Base-by-base conservation (phyloP, 306 rosid species). In the Astragalus glycyphyllos region DNA sequence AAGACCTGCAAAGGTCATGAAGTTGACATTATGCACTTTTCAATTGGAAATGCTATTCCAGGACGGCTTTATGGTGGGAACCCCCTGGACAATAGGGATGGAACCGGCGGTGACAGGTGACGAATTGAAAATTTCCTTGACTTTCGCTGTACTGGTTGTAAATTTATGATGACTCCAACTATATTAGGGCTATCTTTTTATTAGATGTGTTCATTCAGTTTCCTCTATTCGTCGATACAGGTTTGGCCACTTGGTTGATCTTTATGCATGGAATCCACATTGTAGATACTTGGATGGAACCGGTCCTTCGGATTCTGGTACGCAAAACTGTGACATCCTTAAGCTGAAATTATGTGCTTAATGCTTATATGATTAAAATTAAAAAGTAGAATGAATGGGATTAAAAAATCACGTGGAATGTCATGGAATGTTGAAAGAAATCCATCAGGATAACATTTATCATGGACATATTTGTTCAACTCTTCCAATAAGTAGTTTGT, bases 1-100 rank as follows among this genome's bases (percentile, higher is more conserved):
- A 93, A 86, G 82, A 87, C 90, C 14, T 93, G 98, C 86, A 93
- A 84, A 70, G 92, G 96, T 53, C 96, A 83, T 66, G 98, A 90
- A 87, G 97, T 93, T 47, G 98, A 93, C 81, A 85, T 93, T 12
- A 85, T 90, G 97, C 98, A 93, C 84, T 93, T 93, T 84, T 87
- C 97, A 15, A 81, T 93, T 49, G 98, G 97, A 62, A 90, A 81
- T 80, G 98, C 97, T 47, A 84, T 93, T 76, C 98, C 98, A 0
- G 98, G 98, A 60, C 79, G 97, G 62, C 90, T 93, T 62, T 93
- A 93, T 79, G 97, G 98, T 45, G 91, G 94, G 54, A 90, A 90
- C 80, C 89, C 80, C 3, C 9, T 87, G 58, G 92, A 93, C 81
- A 87, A 87, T 68, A 54, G 82, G 50, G 73, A 81, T 70, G 98